Percentiles rank a stretch among this genome's conserved stretches.
These are phyloP conservation scores for Oemleria cerasiformis DNA, from an alignment of 306 rosid genomes.

Conservation along the genomic window DNA sequence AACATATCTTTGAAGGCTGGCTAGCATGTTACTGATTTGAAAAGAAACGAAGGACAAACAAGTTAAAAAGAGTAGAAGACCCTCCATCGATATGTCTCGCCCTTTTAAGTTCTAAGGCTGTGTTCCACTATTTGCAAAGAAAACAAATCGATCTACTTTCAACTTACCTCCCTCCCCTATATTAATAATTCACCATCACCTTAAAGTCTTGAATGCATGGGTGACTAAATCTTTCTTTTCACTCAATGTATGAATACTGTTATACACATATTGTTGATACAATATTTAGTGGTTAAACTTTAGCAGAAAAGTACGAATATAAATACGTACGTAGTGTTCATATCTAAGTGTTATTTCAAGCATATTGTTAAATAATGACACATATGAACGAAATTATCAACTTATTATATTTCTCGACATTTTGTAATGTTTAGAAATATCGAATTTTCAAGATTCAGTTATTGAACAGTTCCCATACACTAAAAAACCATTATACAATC, in stretches of 20 bases:
- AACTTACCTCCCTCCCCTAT: background rate
- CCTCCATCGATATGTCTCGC: background rate
- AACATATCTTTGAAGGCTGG: background rate
- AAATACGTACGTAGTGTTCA: no score
- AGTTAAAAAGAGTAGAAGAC: background rate
- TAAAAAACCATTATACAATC: no score
- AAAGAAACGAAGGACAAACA: background rate
- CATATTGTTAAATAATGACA: no score
- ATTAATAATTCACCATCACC: background rate
- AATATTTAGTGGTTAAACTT: no score
- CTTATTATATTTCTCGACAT: no score
- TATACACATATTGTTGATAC: no score
- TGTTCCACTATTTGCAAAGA: background rate
- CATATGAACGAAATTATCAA: no score
- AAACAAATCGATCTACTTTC: background rate
- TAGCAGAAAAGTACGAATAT: no score
- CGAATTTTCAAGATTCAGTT: no score
- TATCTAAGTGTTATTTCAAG: no score
- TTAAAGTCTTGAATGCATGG: background rate
- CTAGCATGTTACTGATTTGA: background rate
- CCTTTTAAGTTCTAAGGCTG: background rate
- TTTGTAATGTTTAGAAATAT: no score
- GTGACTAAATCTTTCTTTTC: background rate
- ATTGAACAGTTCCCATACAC: no score
- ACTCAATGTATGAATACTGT: background rate